These are phyloP conservation scores for Vitis labrusca DNA, from an alignment of 164 flowering plant species.

Conservation along the genomic window DNA sequence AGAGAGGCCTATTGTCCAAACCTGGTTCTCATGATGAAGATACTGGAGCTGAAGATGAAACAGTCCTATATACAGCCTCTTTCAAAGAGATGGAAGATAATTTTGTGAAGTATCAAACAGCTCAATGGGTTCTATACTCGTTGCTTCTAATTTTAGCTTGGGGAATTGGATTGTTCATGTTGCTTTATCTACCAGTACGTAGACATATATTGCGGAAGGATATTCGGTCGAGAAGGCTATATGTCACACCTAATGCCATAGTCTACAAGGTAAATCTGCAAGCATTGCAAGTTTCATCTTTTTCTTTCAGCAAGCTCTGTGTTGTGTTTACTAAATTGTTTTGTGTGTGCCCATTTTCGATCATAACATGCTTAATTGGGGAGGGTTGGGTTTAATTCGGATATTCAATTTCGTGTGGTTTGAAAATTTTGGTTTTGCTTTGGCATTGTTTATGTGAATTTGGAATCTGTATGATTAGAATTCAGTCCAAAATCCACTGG, in stretches of 20 bases:
- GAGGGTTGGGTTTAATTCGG: too few relatives aligned
- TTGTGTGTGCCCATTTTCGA: background rate
- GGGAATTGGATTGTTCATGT: conserved; percentile 80
- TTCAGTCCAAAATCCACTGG: too few relatives aligned
- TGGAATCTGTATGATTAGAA: too few relatives aligned
- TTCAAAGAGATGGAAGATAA: conserved; percentile 68
- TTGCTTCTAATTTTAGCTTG: conserved; percentile 68
- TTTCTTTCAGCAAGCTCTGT: background rate
- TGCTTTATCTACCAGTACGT: conserved; percentile 68
- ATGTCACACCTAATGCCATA: conserved; percentile 62
- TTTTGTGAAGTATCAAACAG: conserved; percentile 68
- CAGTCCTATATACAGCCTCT: conserved; percentile 57
- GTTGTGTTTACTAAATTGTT: background rate
- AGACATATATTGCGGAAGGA: conserved; percentile 57
- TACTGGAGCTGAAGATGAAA: conserved; percentile 31
- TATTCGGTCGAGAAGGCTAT: conserved; percentile 63
- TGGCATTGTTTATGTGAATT: too few relatives aligned
- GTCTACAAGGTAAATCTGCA: conserved; percentile 62
- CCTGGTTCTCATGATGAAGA: conserved; percentile 4
- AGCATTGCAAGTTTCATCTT: background rate
- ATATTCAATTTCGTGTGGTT: too few relatives aligned
- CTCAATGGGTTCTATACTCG: conserved; percentile 72
- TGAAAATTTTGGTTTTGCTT: too few relatives aligned
- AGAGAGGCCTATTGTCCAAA: conserved; percentile 44
- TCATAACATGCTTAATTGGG: too few relatives aligned